These are phyloP conservation scores for Rhodocollybia butyracea DNA, from an alignment of 768 basidiomycete species.

Conservation along the genomic window DNA sequence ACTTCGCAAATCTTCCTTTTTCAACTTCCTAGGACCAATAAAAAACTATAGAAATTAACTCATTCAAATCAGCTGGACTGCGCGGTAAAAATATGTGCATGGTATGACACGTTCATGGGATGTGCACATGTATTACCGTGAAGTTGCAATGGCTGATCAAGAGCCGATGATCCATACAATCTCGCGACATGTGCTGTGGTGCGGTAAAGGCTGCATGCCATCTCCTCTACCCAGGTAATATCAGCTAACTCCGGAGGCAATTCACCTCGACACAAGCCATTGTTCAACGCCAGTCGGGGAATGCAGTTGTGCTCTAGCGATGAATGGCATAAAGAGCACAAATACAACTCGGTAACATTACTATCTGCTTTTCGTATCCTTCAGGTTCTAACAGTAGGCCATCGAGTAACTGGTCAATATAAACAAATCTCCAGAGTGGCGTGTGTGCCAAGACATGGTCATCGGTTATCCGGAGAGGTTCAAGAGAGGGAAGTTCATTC, in stretches of 20 bases:
- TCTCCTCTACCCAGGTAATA: neutral
- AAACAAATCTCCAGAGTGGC: neutral
- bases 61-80: neutral
- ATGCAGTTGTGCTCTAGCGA: neutral
- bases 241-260: neutral
- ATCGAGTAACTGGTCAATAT: neutral
- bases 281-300: neutral
- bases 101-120: neutral
- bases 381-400: neutral
- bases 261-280: neutral
- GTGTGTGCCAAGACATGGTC: neutral
- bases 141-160: neutral
- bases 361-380: neutral
- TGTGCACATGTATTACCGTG: slow-evolving; percentile 3
- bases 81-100: neutral
- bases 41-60: neutral
- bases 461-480: neutral
- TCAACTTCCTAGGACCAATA: neutral
- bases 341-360: neutral
- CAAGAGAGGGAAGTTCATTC: neutral
- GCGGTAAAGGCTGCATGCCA: neutral
- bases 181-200: neutral
- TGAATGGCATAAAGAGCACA: neutral
- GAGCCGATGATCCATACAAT: neutral
- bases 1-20: neutral